Evolutionary conservation across 208 protist genomes (phyloP).

Genomic region (Ichthyophonus hoferi): DNA sequence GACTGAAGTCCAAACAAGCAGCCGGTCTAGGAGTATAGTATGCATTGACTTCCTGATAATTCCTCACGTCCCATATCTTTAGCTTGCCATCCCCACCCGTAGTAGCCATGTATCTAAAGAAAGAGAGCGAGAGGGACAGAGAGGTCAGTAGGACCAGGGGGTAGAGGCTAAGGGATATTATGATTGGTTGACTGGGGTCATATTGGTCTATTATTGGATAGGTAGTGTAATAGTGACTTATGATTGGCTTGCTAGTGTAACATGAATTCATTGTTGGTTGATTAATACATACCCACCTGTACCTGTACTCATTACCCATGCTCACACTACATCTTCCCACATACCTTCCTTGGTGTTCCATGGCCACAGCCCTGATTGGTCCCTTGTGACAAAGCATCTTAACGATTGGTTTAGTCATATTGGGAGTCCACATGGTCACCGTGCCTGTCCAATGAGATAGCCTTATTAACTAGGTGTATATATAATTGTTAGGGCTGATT

Average conservation of each 20-base stretch:
- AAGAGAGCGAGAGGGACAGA: too few species aligned
- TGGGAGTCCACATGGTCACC: conserved; percentile 92
- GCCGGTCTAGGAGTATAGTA: conserved; percentile 54
- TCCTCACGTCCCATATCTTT: conserved; percentile 95
- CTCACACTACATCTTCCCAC: conserved; percentile 10
- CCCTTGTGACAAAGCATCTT: conserved; percentile 88
- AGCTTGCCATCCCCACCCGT: conserved; percentile 84
- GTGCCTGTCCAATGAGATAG: conserved; percentile 47
- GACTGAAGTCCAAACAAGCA: conserved; percentile 55
- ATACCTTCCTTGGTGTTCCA: conserved; percentile 27
- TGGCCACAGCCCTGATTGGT: conserved; percentile 50
- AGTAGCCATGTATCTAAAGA: conserved; percentile 83
- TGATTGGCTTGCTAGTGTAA: too few species aligned
- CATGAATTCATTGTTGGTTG: too few species aligned
- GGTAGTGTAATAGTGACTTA: too few species aligned
- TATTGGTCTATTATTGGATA: too few species aligned
- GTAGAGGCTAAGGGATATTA: too few species aligned
- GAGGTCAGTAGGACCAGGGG: too few species aligned
- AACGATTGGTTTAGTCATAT: conserved; percentile 81
- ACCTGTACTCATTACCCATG: not conserved
- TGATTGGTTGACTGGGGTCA: too few species aligned
- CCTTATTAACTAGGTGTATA: too few species aligned
- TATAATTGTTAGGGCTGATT: too few species aligned
- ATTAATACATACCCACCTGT: not conserved
- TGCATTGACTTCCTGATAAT: conserved; percentile 63